Conservation (phyloP, 148 eudicot species). For the Spergularia marina region DNA sequence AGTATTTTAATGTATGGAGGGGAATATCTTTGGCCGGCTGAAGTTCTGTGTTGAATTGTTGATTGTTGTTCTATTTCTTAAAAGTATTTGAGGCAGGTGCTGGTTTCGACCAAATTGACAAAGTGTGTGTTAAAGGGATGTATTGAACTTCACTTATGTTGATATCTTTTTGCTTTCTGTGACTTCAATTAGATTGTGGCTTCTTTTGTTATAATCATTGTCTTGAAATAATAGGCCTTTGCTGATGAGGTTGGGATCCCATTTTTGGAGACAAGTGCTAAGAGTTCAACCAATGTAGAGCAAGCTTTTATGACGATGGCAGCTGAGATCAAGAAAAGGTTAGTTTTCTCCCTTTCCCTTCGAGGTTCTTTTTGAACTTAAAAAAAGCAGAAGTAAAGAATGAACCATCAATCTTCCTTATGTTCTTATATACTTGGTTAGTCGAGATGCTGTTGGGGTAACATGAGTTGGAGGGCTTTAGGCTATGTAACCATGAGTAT, state of each 20-base stretch:
- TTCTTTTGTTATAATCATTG: conserved; percentile 2
- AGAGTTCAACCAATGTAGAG: conserved; percentile 45
- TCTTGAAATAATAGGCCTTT: conserved; percentile 30
- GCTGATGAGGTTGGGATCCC: conserved; percentile 54
- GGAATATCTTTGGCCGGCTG: too few species aligned
- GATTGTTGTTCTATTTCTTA: too few species aligned
- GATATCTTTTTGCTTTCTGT: too few species aligned
- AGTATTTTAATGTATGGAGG: too few species aligned
- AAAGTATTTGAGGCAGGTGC: too few species aligned
- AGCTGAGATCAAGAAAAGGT: conserved; percentile 49
- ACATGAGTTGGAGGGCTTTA: neutral
- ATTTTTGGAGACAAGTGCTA: conserved; percentile 52
- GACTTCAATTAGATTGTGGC: neutral
- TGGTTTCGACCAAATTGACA: too few species aligned
- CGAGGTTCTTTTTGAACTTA: neutral
- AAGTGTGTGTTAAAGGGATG: too few species aligned
- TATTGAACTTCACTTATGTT: too few species aligned
- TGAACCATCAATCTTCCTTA: neutral
- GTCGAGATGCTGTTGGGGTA: neutral
- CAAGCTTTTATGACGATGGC: conserved; percentile 51
- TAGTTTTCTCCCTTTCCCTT: conserved; percentile 1
- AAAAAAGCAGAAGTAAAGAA: too few species aligned
- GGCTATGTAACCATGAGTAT: neutral
- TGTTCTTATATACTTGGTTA: neutral
- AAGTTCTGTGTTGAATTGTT: too few species aligned